Percentiles rank a stretch among this genome's conserved stretches.
Evolutionary conservation across 495 filamentous ascomycete genomes (phyloP).

Genomic region (Aspergillus sclerotiicarbonarius): DNA sequence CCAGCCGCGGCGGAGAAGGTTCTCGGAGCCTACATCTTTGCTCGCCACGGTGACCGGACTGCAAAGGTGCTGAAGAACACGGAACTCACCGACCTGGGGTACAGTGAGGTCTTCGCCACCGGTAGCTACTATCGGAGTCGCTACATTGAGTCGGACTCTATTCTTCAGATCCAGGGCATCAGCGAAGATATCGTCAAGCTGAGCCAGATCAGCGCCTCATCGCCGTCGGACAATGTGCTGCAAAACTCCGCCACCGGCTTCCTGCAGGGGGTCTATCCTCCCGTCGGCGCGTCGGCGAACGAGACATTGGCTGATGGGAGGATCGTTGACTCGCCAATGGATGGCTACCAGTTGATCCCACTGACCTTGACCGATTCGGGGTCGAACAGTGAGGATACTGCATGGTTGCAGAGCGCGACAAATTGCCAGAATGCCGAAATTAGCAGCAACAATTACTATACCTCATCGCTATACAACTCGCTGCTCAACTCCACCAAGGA

Average conservation of each 20-base stretch:
- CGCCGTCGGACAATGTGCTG: slow-evolving; percentile 60
- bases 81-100: slow-evolving; percentile 59
- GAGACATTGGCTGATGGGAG: slow-evolving; percentile 52
- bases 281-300: slow-evolving; percentile 41
- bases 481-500: slow-evolving; percentile 52
- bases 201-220: slow-evolving; percentile 55
- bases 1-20: slow-evolving; percentile 56
- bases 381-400: slow-evolving; percentile 50
- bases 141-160: slow-evolving; percentile 53
- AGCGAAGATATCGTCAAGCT: slow-evolving; percentile 54
- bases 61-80: slow-evolving; percentile 52
- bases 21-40: slow-evolving; percentile 61
- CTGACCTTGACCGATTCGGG: slow-evolving; percentile 41
- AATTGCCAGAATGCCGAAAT: slow-evolving; percentile 60
- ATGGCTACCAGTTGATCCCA: slow-evolving; percentile 62
- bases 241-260: slow-evolving; percentile 58
- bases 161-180: slow-evolving; percentile 56
- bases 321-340: slow-evolving; percentile 50
- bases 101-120: slow-evolving; percentile 57
- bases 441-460: slow-evolving; percentile 72
- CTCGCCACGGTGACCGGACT: slow-evolving; percentile 64
- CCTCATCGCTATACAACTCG: slow-evolving; percentile 54
- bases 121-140: slow-evolving; percentile 62
- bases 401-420: slow-evolving; percentile 57
- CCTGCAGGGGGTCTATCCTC: slow-evolving; percentile 63